Evolutionary conservation across 257 asterid genomes (phyloP), one percentile per base, ranked within the genome.

Genomic region (Schizonepeta tenuifolia): DNA sequence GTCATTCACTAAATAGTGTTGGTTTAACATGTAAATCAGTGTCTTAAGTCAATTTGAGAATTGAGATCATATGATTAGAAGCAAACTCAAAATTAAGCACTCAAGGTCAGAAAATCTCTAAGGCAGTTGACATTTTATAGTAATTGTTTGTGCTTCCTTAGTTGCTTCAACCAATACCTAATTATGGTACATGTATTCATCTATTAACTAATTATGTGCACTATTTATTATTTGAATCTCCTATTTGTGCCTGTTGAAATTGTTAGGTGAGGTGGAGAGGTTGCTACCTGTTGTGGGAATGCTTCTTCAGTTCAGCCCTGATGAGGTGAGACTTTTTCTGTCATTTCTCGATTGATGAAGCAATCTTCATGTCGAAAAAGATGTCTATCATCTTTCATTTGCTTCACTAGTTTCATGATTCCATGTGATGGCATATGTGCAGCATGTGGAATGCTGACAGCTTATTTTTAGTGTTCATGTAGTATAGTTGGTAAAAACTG

Each of bases 221-320:
- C 54, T 44, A 67, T 50, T n/a, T 5, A 51, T 61, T 33, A 57
- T 53, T 63, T 28, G 35, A 38, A 28, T 24, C 55, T 46, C 66
- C 57, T 60, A 20, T 22, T 38, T 43, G 13, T 66, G 57, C 36
- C 49, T 71, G 15, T 65, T 6, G n/a, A 21, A 74, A 67, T 71
- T 59, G 58, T 71, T 72, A 92, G 99, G 99, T 86, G 99, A 95
- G 84, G 98, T 92, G 73, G 99, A 88, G 83, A 89, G 98, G 75
- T 85, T 95, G 78, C 89, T 95, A 54, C 98, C 99, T 44, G 99
- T 95, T 63, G 75, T 95, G 53, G 99, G 96, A 68, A 90, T 95
- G 97, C 98, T 95, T 59, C 95, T 95, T 72, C 99, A 95, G 83
- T 95, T 92, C 88, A 95, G 98, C 84, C 99, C 98, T 15, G 98